Evolutionary conservation across 2,329 filamentous ascomycete genomes (phyloP), one percentile per base, ranked within the genome.

Genomic region (Aspergillus jensenii): DNA sequence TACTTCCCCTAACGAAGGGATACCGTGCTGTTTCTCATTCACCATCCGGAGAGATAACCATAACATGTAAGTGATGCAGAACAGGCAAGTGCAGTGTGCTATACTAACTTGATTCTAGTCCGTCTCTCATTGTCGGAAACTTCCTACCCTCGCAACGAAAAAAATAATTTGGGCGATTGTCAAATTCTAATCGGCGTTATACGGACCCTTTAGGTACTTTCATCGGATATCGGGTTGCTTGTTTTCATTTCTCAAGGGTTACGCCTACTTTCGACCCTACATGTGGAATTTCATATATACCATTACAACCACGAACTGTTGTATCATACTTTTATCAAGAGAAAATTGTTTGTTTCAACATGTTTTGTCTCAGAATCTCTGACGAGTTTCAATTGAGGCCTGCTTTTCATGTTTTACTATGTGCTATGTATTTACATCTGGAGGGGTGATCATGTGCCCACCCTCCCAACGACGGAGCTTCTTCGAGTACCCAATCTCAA

Each of bases 21-120:
- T 97, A 59, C 89, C 91, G 71, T 99, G 95, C 74, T 98, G 93
- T 74, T 99, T 99, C 76, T 98, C 93, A 0, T 97, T 99, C 73
- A 96, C 93, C 58, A 96, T 99, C 65, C 87, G 92, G 68, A 87
- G 93, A 70, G 95, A 99, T 78, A 90, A 91, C 61, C 91, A 97
- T 76, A 96, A 97, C 71, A 91, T 99, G 95, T 97, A 79, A 83
- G 93, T 78, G 6, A 19, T 35, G 15, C 19, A 21, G 12, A 8
- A 49, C 33, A 8, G 11, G 12, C 33, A 15, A 15, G n/a, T 6
- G 40, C 1, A 23, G 2, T 45, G 15, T 21, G 19, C 6, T 31
- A 17, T 21, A 11, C 52, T 58, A 14, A 56, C 58, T 58, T 50
- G 7, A 3, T 8, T 65, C 23, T 65, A 96, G 95, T 71, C 95